These are phyloP conservation scores for Carex sylvatica DNA, from an alignment of 202 grass and related monocot species.

Conservation along the genomic window DNA sequence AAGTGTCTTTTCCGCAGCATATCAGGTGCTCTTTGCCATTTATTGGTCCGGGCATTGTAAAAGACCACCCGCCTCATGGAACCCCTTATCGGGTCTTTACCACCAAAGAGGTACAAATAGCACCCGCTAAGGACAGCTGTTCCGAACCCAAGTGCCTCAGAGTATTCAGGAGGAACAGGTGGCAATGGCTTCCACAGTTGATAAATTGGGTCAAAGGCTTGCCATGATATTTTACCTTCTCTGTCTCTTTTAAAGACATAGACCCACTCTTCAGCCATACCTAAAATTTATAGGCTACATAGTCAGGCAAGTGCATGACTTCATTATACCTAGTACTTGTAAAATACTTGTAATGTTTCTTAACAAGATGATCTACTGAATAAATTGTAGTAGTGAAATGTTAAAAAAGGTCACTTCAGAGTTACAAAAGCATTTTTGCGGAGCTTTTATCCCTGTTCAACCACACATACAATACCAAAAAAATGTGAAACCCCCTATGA, in stretches of 20 bases:
- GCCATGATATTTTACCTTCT: conserved; percentile 87
- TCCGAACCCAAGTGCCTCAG: conserved; percentile 68
- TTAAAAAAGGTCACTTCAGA: neutral
- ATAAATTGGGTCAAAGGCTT: conserved; percentile 70
- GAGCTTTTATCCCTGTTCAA: neutral
- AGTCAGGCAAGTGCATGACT: neutral
- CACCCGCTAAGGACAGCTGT: conserved; percentile 67
- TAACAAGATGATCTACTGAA: neutral
- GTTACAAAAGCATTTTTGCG: neutral
- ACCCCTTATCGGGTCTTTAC: conserved; percentile 60
- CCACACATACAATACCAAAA: neutral
- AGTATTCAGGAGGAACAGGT: conserved; percentile 63
- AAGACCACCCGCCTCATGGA: conserved; percentile 80
- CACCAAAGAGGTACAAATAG: conserved; percentile 78
- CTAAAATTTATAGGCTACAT: conserved; percentile 8
- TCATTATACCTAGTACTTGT: neutral
- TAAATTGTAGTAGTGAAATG: neutral
- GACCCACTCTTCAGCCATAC: conserved; percentile 70
- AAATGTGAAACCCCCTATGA: neutral
- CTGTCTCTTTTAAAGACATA: conserved; percentile 76
- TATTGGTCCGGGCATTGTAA: conserved; percentile 76
- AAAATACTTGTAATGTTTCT: neutral
- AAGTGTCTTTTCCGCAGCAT: conserved; percentile 79
- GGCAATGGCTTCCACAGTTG: conserved; percentile 71
- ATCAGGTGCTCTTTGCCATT: conserved; percentile 80